Percentiles rank a stretch among this genome's conserved stretches.
Conservation (phyloP, 164 flowering plant species). For the Tetrastigma voinierianum region DNA sequence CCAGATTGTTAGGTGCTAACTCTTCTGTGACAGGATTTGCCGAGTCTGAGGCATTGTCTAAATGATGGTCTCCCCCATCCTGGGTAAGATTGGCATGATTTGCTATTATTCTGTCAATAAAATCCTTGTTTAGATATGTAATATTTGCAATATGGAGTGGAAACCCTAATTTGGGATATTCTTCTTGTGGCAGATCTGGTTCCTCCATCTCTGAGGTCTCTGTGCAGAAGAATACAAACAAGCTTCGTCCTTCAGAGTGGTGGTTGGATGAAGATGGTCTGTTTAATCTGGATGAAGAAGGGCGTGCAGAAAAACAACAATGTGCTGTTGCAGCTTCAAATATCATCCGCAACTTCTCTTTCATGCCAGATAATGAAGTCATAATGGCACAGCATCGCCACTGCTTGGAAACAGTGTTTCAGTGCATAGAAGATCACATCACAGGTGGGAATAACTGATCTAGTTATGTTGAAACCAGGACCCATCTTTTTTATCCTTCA, state of each 20-base stretch:
- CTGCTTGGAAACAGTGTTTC: slow-evolving; percentile 81
- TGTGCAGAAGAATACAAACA: slow-evolving; percentile 29
- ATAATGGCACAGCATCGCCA: slow-evolving; percentile 85
- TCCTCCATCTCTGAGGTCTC: slow-evolving; percentile 41
- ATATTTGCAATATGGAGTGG: background rate
- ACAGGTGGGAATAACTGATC: slow-evolving; percentile 37
- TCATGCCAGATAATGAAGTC: slow-evolving; percentile 88
- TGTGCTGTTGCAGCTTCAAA: slow-evolving; percentile 98
- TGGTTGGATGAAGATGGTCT: slow-evolving; percentile 92
- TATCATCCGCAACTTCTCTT: slow-evolving; percentile 91
- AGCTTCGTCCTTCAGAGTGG: slow-evolving; percentile 56
- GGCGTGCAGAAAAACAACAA: slow-evolving; percentile 82
- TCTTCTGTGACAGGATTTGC: slow-evolving; percentile 81
- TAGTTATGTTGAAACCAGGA: background rate
- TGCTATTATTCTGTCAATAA: background rate
- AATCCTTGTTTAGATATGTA: background rate
- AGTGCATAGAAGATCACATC: slow-evolving; percentile 72
- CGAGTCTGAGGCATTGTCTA: slow-evolving; percentile 58
- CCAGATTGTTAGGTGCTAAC: slow-evolving; percentile 67
- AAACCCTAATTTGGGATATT: slow-evolving; percentile 1
- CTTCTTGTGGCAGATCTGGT: slow-evolving; percentile 37
- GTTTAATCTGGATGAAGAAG: slow-evolving; percentile 92
- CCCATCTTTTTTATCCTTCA: background rate
- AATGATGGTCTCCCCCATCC: slow-evolving; percentile 31
- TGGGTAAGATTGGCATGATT: slow-evolving; percentile 29